A percentile compares a stretch with the other conserved stretches of the same genome.
Evolutionary conservation across 179 eudicot species (phyloP).

Genomic region (Gypsophila paniculata): DNA sequence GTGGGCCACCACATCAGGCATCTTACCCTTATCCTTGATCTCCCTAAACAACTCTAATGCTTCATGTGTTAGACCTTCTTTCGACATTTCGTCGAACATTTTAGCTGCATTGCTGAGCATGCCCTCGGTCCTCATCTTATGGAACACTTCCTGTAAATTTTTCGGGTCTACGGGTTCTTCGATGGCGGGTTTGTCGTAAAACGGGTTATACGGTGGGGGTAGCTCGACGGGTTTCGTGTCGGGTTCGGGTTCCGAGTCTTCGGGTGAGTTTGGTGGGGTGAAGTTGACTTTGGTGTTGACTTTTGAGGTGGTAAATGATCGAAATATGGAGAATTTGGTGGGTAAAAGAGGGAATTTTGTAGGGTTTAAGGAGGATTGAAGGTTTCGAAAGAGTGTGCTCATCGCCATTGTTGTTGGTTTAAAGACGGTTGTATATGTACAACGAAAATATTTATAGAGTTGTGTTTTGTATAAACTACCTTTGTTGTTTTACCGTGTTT

Average conservation of each 20-base stretch:
- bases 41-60: constrained; percentile 55
- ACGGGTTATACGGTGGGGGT: not conserved
- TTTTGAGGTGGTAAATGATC: too few relatives aligned
- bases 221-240: not conserved
- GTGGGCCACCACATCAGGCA: constrained; percentile 80
- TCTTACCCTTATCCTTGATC: constrained; percentile 57
- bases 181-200: constrained; percentile 33
- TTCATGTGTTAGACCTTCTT: constrained; percentile 68
- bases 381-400: too few relatives aligned
- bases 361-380: too few relatives aligned
- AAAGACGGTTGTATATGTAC: too few relatives aligned
- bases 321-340: too few relatives aligned
- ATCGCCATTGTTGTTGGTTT: too few relatives aligned
- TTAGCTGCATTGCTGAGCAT: constrained; percentile 53
- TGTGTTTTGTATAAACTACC: too few relatives aligned
- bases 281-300: too few relatives aligned
- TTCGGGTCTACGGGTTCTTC: constrained; percentile 52
- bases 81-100: constrained; percentile 91
- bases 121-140: constrained; percentile 53
- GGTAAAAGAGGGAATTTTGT: too few relatives aligned
- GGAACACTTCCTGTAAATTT: constrained; percentile 62
- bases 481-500: too few relatives aligned
- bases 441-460: too few relatives aligned
- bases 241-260: not conserved
- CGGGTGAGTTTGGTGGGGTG: not conserved